Evolutionary conservation across 495 filamentous ascomycete species (phyloP), one percentile per base, ranked within the genome.

Genomic region (Jackrogersella minutella): DNA sequence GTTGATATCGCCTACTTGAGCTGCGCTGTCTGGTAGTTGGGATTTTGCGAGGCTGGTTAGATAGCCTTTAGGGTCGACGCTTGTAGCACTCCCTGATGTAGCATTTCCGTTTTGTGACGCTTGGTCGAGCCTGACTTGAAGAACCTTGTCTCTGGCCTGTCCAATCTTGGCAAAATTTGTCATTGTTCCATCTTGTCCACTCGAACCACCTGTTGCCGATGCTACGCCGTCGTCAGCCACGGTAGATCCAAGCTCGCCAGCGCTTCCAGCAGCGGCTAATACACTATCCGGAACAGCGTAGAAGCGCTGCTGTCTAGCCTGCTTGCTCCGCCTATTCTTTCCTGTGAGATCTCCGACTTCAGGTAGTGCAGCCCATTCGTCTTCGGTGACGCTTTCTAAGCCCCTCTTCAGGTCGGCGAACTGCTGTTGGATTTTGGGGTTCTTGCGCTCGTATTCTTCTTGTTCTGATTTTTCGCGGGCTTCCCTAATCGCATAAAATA

Each of bases 111-210:
- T 90, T 52, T 88, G 81, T 8, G 92, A 93, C 36, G 93, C 93
- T 74, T 96, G 91, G 69, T 98, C 95, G 7, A 99, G 85, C 52
- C 91, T 85, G 9, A 97, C 95, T 69, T 95, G 86, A 16, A 99
- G 84, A 3, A 97, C 94, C 74, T 94, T 96, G 77, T 97, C 91
- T 79, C 94, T 87, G 37, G 95, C 95, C 31, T 92, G 92, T 72
- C 96, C 95, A 64, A 99, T 97, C 72, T 97, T 89, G n/a, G 93
- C 93, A 72, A 99, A 99, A 72, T 99, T 96, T 13, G 94, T 98
- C 85, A 96, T 92, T 2, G 91, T 94, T 2, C 94, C 93, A 71
- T 97, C 92, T 41, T 72, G 73, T 14, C 76, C 78, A 7, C 76
- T 82, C 44, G 89, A 86, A 43, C 70, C 76, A 24, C 74, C 74